phyloP scores from a whole-genome alignment of 306 rosid genomes.

The Purshia tridentata region DNA sequence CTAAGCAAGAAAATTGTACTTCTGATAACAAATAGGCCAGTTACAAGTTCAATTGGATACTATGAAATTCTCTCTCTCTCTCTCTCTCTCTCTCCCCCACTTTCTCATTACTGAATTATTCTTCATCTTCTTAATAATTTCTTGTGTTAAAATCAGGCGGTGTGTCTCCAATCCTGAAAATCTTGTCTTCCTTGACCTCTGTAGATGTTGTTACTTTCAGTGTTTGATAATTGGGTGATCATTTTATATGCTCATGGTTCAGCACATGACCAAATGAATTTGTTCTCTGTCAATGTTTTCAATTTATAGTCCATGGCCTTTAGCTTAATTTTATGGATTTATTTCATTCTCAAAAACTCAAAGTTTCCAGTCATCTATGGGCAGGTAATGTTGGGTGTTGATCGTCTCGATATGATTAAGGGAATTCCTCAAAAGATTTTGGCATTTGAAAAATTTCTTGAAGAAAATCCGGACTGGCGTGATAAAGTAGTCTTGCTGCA shows the following conservation, averaged over 20 bases:
- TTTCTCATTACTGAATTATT: background rate
- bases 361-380: slow-evolving; percentile 36
- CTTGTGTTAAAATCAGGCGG: background rate
- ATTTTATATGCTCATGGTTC: background rate
- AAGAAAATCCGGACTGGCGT: slow-evolving; percentile 87
- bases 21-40: background rate
- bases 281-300: background rate
- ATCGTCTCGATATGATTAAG: slow-evolving; percentile 98
- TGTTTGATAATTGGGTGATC: too few relatives aligned
- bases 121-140: background rate
- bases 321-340: slow-evolving; percentile 7
- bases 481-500: slow-evolving; percentile 94
- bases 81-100: background rate
- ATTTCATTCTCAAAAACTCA: slow-evolving; percentile 29
- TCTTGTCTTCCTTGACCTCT: background rate
- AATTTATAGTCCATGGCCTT: background rate
- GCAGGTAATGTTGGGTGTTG: slow-evolving; percentile 93
- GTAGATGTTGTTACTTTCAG: background rate
- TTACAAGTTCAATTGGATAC: background rate
- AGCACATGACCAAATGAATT: background rate
- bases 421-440: slow-evolving; percentile 93
- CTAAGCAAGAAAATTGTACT: background rate
- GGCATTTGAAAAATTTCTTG: slow-evolving; percentile 94
- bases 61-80: too few relatives aligned
- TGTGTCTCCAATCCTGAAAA: background rate